These are phyloP conservation scores for Pichia sp. DNA, from an alignment of 1,139 yeast species.

Conservation along the genomic window DNA sequence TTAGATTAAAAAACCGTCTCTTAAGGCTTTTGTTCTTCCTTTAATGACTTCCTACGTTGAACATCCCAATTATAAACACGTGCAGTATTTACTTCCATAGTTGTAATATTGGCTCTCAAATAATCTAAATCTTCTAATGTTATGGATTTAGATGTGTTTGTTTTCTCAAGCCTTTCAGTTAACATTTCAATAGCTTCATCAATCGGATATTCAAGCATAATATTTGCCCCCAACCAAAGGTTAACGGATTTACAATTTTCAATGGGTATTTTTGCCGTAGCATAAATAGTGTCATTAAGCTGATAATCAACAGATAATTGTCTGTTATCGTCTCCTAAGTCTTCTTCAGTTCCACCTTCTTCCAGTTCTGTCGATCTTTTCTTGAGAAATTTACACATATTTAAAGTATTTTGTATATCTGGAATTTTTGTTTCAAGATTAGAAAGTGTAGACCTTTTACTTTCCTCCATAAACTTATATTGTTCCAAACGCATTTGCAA, in stretches of 20 bases:
- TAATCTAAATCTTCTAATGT: slow-evolving; percentile 85
- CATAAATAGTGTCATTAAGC: slow-evolving; percentile 84
- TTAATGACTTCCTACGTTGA: slow-evolving; percentile 47
- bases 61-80: slow-evolving; percentile 96
- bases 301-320: slow-evolving; percentile 72
- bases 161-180: slow-evolving; percentile 54
- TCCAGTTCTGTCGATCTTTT: slow-evolving; percentile 26
- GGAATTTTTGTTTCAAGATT: slow-evolving; percentile 76
- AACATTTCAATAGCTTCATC: slow-evolving; percentile 78
- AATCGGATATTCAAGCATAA: slow-evolving; percentile 91
- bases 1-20: too few relatives aligned
- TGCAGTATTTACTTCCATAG: slow-evolving; percentile 97
- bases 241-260: slow-evolving; percentile 51
- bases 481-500: slow-evolving; percentile 30
- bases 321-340: slow-evolving; percentile 23
- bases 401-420: slow-evolving; percentile 78
- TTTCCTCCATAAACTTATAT: slow-evolving; percentile 47
- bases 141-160: slow-evolving; percentile 49
- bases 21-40: too few relatives aligned
- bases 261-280: slow-evolving; percentile 68
- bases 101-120: slow-evolving; percentile 86
- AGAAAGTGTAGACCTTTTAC: slow-evolving; percentile 62
- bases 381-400: slow-evolving; percentile 58
- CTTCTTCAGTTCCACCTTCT: slow-evolving; percentile 27
- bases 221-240: slow-evolving; percentile 96